A percentile compares a stretch with the other conserved stretches of the same genome.
phyloP scores from a whole-genome alignment of 257 asterid genomes.

The Capsicum baccatum region DNA sequence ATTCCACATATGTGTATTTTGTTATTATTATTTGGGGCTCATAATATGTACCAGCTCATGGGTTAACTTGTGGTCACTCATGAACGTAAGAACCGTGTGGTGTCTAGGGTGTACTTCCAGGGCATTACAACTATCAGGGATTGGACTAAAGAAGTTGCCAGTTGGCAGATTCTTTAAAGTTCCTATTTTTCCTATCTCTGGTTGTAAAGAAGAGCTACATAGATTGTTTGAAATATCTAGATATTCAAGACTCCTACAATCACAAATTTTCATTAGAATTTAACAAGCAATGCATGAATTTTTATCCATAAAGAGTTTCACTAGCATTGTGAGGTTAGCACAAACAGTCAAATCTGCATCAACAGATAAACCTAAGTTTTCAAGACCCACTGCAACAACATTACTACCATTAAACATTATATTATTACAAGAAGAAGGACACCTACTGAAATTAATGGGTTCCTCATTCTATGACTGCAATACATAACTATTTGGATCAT shows the following conservation, averaged over 20 bases:
- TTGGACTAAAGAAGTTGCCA: conserved; percentile 80
- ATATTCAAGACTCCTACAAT: conserved; percentile 73
- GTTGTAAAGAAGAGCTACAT: conserved; percentile 71
- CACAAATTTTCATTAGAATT: conserved; percentile 57
- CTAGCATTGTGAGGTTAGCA: conserved; percentile 85
- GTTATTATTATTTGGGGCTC: no score
- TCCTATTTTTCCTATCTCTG: conserved; percentile 61
- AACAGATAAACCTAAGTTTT: conserved; percentile 68
- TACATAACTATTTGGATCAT: conserved; percentile 90
- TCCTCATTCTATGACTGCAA: conserved; percentile 93
- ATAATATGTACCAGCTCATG: no score
- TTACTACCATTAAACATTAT: conserved; percentile 94
- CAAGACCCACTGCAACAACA: conserved; percentile 93
- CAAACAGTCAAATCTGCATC: conserved; percentile 75
- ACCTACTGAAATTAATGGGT: conserved; percentile 93
- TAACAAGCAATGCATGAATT: conserved; percentile 71
- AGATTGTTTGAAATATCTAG: conserved; percentile 77
- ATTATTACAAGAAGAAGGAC: conserved; percentile 98
- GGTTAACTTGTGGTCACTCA: no score
- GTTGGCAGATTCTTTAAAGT: conserved; percentile 74
- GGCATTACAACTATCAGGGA: conserved; percentile 50
- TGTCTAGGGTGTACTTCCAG: no score
- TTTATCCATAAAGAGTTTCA: conserved; percentile 81
- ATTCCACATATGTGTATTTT: no score
- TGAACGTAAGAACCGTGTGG: no score